A percentile compares a stretch with the other conserved stretches of the same genome.
These are phyloP conservation scores for Candida michaelii DNA, from an alignment of 805 yeast genomes.

Conservation along the genomic window DNA sequence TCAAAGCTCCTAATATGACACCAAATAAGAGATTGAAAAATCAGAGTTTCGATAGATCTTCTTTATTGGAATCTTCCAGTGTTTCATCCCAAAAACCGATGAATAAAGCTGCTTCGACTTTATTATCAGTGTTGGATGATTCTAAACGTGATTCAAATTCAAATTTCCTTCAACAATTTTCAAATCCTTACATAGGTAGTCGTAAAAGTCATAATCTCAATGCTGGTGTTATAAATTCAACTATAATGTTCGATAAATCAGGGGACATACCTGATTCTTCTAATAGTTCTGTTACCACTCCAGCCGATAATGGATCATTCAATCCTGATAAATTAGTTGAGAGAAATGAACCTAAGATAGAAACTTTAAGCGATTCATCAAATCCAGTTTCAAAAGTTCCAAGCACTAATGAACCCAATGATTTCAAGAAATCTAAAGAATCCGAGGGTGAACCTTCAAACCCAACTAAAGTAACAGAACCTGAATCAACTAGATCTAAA, in stretches of 20 bases:
- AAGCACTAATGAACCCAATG: conserved; percentile 1
- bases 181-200: conserved; percentile 21
- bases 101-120: conserved; percentile 34
- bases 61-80: conserved; percentile 4
- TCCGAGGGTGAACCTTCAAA: too few relatives aligned
- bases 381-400: background rate
- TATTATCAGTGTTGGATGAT: conserved; percentile 39
- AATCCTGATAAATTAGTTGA: conserved; percentile 3
- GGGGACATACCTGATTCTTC: conserved; percentile 14
- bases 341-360: conserved; percentile 3
- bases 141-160: conserved; percentile 4
- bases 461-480: background rate
- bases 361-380: background rate
- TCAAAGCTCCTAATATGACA: conserved; percentile 25
- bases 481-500: background rate
- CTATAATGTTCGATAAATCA: conserved; percentile 32
- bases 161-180: conserved; percentile 31
- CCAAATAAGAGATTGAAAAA: conserved; percentile 10
- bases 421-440: background rate
- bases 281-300: conserved; percentile 14
- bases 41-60: background rate
- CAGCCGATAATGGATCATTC: conserved; percentile 10
- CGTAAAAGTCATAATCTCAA: conserved; percentile 19
- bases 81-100: conserved; percentile 10
- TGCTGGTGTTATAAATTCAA: conserved; percentile 38